Percentiles rank a stretch among this genome's conserved stretches.
Conservation (phyloP, 2,329 filamentous ascomycete species). For the Tolypocladium tropicale region DNA sequence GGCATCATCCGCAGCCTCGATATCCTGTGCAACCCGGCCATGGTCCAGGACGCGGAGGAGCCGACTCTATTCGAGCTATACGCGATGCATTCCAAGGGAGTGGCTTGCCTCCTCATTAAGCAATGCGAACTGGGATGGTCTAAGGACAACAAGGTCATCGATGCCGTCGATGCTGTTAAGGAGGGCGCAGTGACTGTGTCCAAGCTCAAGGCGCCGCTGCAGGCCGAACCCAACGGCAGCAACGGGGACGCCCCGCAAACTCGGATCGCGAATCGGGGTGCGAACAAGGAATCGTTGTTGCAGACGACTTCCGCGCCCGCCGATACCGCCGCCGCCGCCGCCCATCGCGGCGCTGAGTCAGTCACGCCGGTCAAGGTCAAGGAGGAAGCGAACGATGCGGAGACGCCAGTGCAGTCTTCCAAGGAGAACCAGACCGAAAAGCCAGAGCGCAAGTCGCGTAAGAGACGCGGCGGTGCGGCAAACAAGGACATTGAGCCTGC, state of each 20-base stretch:
- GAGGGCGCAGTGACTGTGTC: slow-evolving; percentile 65
- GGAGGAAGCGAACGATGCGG: slow-evolving; percentile 37
- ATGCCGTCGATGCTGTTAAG: slow-evolving; percentile 65
- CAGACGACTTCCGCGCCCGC: slow-evolving; percentile 14
- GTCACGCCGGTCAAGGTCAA: slow-evolving; percentile 27
- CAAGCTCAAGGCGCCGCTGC: slow-evolving; percentile 49
- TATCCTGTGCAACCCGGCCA: slow-evolving; percentile 65
- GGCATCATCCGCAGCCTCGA: slow-evolving; percentile 84
- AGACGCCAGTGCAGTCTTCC: slow-evolving; percentile 27
- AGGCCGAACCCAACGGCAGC: slow-evolving; percentile 27
- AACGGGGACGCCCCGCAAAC: slow-evolving; percentile 23
- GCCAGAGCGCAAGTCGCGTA: slow-evolving; percentile 48
- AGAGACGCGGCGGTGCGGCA: slow-evolving; percentile 54
- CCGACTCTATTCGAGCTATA: slow-evolving; percentile 86
- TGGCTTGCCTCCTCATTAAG: slow-evolving; percentile 80
- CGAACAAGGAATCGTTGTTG: slow-evolving; percentile 24
- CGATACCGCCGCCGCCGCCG: slow-evolving; percentile 10
- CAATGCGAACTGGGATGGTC: slow-evolving; percentile 89
- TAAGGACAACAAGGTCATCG: slow-evolving; percentile 76
- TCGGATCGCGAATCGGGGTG: slow-evolving; percentile 21
- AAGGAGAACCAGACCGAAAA: slow-evolving; percentile 41
- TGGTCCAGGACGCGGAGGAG: slow-evolving; percentile 54
- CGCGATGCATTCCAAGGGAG: slow-evolving; percentile 93
- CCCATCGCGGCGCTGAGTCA: slow-evolving; percentile 21
- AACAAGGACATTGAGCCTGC: slow-evolving; percentile 32